A percentile compares a stretch with the other conserved stretches of the same genome.
These are phyloP conservation scores for Naganishia vaughanmartiniae DNA, from an alignment of 768 basidiomycete genomes.

Conservation along the genomic window DNA sequence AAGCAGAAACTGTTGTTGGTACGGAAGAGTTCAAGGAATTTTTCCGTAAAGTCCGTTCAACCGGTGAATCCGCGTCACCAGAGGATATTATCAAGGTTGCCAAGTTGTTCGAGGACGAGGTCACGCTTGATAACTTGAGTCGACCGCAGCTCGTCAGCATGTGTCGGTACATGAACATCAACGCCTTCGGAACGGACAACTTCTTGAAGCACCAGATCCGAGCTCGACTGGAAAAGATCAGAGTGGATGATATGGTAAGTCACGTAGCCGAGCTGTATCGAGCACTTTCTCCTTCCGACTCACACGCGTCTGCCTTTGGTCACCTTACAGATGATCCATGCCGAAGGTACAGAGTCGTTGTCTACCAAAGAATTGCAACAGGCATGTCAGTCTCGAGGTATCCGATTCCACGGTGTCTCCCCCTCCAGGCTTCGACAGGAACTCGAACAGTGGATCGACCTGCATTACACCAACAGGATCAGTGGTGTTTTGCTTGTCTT, in stretches of 20 bases:
- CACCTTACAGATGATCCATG: conserved; percentile 71
- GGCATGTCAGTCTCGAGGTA: conserved; percentile 90
- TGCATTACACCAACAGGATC: conserved; percentile 85
- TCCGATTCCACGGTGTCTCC: conserved; percentile 80
- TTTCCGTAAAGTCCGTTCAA: conserved; percentile 95
- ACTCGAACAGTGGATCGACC: conserved; percentile 82
- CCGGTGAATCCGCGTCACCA: conserved; percentile 86
- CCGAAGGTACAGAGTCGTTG: conserved; percentile 84
- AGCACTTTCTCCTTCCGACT: no score
- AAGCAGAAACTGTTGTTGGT: conserved; percentile 83
- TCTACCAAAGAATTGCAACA: conserved; percentile 88
- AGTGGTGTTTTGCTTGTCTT: conserved; percentile 91
- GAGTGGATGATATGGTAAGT: conserved; percentile 74
- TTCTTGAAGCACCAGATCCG: conserved; percentile 91
- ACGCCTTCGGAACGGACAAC: conserved; percentile 98
- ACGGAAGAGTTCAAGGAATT: conserved; percentile 98
- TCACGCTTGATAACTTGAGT: conserved; percentile 95
- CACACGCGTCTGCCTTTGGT: no score
- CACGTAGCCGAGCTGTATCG: background rate
- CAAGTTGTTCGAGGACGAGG: conserved; percentile 93
- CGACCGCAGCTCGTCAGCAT: conserved; percentile 97
- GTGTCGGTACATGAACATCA: conserved; percentile 96
- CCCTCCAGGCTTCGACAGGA: conserved; percentile 87
- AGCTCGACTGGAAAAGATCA: conserved; percentile 72
- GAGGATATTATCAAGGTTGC: conserved; percentile 90